Conservation (phyloP, 129 eudicot species). For the Escallonia herrerae region DNA sequence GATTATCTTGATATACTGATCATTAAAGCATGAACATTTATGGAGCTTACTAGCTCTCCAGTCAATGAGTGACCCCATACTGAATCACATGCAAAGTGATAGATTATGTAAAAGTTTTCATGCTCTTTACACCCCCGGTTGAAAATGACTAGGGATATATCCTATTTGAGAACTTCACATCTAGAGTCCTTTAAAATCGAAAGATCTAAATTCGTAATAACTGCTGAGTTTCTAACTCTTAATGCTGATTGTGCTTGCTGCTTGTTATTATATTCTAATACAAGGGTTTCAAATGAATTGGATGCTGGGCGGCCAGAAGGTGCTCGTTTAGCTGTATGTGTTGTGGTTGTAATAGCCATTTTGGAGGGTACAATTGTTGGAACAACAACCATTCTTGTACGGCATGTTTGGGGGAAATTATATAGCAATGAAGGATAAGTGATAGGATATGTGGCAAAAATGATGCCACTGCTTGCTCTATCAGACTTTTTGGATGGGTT, state of each 20-base stretch:
- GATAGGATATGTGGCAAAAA: slow-evolving; percentile 41
- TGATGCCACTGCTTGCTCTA: slow-evolving; percentile 58
- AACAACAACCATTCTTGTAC: slow-evolving; percentile 40
- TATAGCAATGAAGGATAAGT: slow-evolving; percentile 66
- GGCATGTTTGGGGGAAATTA: slow-evolving; percentile 67
- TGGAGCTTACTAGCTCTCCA: too few relatives aligned
- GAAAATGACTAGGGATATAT: too few relatives aligned
- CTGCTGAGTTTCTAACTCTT: too few relatives aligned
- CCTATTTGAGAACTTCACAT: too few relatives aligned
- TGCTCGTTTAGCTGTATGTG: slow-evolving; percentile 48
- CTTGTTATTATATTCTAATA: slow-evolving; percentile 26
- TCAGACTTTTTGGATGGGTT: slow-evolving; percentile 69
- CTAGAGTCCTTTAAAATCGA: too few relatives aligned
- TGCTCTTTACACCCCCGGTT: too few relatives aligned
- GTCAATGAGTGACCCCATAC: too few relatives aligned
- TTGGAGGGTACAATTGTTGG: slow-evolving; percentile 45
- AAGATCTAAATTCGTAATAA: too few relatives aligned
- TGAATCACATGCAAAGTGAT: too few relatives aligned
- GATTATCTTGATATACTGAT: too few relatives aligned
- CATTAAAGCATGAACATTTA: too few relatives aligned
- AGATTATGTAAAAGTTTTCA: too few relatives aligned
- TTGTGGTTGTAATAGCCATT: slow-evolving; percentile 44
- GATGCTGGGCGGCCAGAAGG: slow-evolving; percentile 56
- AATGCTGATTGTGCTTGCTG: slow-evolving; percentile 3
- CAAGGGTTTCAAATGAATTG: slow-evolving; percentile 72